Evolutionary conservation across 495 filamentous ascomycete species (phyloP).

Genomic region (Cetradonia linearis): DNA sequence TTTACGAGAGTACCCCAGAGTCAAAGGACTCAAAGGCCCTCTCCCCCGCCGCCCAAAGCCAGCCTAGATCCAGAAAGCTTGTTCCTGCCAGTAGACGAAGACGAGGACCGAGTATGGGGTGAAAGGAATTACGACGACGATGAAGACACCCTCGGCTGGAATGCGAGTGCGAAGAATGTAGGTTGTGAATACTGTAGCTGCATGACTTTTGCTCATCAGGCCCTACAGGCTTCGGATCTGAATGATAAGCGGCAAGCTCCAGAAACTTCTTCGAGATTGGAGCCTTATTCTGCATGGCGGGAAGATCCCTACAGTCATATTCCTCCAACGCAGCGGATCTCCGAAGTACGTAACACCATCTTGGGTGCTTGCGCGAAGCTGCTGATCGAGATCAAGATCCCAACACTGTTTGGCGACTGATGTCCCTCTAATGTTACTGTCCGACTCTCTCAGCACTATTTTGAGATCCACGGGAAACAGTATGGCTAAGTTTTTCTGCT

Average conservation of each 20-base stretch:
- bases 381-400: conserved; percentile 14
- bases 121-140: conserved; percentile 60
- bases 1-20: conserved; percentile 18
- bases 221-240: conserved; percentile 27
- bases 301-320: conserved; percentile 33
- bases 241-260: conserved; percentile 31
- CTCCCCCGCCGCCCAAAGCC: conserved; percentile 44
- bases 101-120: conserved; percentile 65
- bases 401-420: conserved; percentile 15
- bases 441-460: not conserved
- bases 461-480: not conserved
- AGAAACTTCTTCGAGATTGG: conserved; percentile 22
- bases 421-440: too few species aligned
- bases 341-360: conserved; percentile 36
- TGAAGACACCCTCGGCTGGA: conserved; percentile 73
- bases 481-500: not conserved
- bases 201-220: conserved; percentile 14
- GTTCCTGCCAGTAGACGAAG: conserved; percentile 64
- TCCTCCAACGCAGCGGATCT: conserved; percentile 58
- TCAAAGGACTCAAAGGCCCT: conserved; percentile 23
- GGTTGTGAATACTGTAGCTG: conserved; percentile 21
- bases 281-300: conserved; percentile 28
- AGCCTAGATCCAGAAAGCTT: conserved; percentile 63
- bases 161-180: conserved; percentile 53
- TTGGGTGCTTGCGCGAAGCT: not conserved